These are phyloP conservation scores for Scytalidium lignicola DNA, from an alignment of 2,329 filamentous ascomycete genomes.

Conservation along the genomic window DNA sequence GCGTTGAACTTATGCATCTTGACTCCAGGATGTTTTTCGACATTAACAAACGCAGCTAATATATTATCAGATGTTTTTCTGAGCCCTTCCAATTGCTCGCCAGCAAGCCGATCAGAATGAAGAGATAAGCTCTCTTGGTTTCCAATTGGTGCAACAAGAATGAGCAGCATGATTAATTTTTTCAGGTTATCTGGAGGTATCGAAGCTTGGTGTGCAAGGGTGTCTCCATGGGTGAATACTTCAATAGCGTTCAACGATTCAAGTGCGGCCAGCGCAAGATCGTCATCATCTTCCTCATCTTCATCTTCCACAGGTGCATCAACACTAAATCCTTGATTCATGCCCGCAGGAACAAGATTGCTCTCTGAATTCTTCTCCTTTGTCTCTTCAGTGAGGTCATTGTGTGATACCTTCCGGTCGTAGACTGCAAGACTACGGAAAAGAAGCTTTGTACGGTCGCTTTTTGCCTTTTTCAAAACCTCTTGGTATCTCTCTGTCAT, in stretches of 20 bases:
- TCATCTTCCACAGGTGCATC: slow-evolving; percentile 37
- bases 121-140: slow-evolving; percentile 60
- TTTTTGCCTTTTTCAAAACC: slow-evolving; percentile 53
- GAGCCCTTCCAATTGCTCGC: slow-evolving; percentile 51
- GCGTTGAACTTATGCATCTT: slow-evolving; percentile 56
- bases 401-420: slow-evolving; percentile 46
- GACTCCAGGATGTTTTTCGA: slow-evolving; percentile 59
- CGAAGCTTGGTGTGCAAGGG: slow-evolving; percentile 55
- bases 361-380: slow-evolving; percentile 39
- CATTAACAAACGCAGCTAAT: slow-evolving; percentile 59
- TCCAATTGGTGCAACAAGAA: slow-evolving; percentile 60
- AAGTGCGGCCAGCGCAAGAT: slow-evolving; percentile 63
- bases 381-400: slow-evolving; percentile 13
- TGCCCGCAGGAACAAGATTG: slow-evolving; percentile 20
- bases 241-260: slow-evolving; percentile 62
- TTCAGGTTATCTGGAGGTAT: slow-evolving; percentile 71
- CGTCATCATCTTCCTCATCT: slow-evolving; percentile 48
- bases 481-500: slow-evolving; percentile 65
- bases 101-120: slow-evolving; percentile 52
- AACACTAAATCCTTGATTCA: slow-evolving; percentile 32
- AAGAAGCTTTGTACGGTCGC: slow-evolving; percentile 57
- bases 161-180: slow-evolving; percentile 63
- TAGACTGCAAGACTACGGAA: slow-evolving; percentile 70
- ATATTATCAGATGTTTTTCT: slow-evolving; percentile 59
- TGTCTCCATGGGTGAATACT: slow-evolving; percentile 49